Evolutionary conservation across 73 alveolate genomes (phyloP).

Genomic region (Durusdinium trenchii): DNA sequence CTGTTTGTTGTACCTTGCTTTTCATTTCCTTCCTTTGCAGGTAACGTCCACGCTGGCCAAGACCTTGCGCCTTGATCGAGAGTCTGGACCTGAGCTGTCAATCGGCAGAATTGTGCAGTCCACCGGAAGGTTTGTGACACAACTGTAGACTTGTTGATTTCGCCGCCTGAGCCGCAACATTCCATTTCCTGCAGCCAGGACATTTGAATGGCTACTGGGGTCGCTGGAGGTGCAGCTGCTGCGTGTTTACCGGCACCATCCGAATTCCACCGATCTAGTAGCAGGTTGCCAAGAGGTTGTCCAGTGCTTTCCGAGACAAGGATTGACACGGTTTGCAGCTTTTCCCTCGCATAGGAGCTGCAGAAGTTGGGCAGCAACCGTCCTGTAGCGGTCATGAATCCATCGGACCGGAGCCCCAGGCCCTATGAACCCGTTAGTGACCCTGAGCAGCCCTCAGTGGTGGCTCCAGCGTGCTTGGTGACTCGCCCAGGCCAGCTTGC

Average conservation of each 20-base stretch:
- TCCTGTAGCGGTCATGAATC: conserved; percentile 60
- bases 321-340: neutral
- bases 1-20: too few species aligned
- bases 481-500: conserved; percentile 43
- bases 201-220: conserved; percentile 75
- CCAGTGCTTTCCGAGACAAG: too few species aligned
- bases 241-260: too few species aligned
- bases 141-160: neutral
- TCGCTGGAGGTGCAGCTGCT: conserved; percentile 41
- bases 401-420: neutral
- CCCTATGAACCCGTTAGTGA: too few species aligned
- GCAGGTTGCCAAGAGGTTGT: too few species aligned
- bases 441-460: conserved; percentile 6
- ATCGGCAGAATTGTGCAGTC: neutral
- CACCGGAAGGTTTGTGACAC: neutral
- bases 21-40: too few species aligned
- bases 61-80: conserved; percentile 62
- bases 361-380: conserved; percentile 76
- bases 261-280: too few species aligned
- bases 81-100: neutral
- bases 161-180: neutral
- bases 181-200: conserved; percentile 7
- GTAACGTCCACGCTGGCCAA: conserved; percentile 61
- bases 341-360: conserved; percentile 14
- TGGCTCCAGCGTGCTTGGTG: neutral